Conservation (phyloP, 495 filamentous ascomycete species). For the Xylaria palmicola region DNA sequence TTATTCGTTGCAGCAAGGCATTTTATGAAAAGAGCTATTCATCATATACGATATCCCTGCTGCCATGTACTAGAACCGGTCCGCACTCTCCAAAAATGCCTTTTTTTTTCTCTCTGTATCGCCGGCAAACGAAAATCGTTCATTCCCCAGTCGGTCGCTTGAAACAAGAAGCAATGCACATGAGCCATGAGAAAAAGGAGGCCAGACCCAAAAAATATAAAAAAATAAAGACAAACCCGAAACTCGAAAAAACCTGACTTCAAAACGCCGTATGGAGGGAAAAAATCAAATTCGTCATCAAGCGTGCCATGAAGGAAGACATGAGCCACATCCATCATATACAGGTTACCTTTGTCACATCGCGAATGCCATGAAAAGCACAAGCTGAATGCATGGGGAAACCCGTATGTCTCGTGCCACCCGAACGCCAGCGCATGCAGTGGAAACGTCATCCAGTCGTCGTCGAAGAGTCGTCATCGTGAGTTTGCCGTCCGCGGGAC, state of each 20-base stretch:
- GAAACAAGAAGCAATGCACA: too few relatives aligned
- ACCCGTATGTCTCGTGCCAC: conserved; percentile 21
- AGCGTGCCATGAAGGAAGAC: conserved; percentile 1
- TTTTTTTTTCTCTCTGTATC: too few relatives aligned
- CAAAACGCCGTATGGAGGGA: conserved; percentile 2
- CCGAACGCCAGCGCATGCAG: conserved; percentile 34
- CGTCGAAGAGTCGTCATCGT: conserved; percentile 35
- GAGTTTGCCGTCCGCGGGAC: conserved; percentile 18
- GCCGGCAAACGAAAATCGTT: too few relatives aligned
- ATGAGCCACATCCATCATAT: background rate
- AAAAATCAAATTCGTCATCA: background rate
- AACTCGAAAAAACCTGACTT: background rate
- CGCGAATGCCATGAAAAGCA: conserved; percentile 11
- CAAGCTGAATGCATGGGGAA: conserved; percentile 17
- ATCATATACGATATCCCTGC: conserved; percentile 30
- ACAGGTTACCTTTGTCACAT: background rate
- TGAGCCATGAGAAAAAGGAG: too few relatives aligned
- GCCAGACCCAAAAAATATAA: too few relatives aligned
- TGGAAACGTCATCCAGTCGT: conserved; percentile 28
- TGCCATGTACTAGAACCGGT: background rate
- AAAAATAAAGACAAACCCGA: background rate
- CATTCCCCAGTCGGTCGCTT: too few relatives aligned
- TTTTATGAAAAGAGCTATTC: conserved; percentile 19
- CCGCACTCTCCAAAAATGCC: background rate
- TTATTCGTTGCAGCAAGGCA: conserved; percentile 2